Conservation (phyloP, 139 green algal genomes). For the Chlorella sp. region DNA sequence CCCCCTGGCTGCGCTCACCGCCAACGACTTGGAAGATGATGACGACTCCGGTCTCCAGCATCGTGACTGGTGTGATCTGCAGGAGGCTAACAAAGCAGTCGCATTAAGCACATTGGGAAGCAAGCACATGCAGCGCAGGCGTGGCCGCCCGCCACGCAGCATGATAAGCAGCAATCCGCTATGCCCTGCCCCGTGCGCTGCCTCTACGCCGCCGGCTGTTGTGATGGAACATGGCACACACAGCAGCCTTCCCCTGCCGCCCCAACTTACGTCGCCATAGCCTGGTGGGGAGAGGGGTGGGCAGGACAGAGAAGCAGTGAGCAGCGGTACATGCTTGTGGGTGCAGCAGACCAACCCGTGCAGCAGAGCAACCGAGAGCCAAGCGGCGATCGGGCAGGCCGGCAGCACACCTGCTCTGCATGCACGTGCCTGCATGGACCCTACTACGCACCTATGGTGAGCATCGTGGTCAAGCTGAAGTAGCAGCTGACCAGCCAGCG, state of each 20-base stretch:
- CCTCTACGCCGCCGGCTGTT: not conserved
- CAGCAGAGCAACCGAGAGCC: no score
- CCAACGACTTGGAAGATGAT: conserved; percentile 6
- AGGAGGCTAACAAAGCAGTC: no score
- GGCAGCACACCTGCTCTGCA: not conserved
- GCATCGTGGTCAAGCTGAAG: conserved; percentile 27
- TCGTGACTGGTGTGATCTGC: not conserved
- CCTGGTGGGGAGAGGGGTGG: not conserved
- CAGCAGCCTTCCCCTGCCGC: not conserved
- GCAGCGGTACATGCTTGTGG: no score
- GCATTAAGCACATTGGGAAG: no score
- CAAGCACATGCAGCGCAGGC: no score
- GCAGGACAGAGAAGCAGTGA: not conserved
- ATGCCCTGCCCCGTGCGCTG: not conserved
- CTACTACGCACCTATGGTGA: conserved; percentile 32
- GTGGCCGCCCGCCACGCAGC: no score
- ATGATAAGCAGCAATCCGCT: no score
- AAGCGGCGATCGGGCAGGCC: no score
- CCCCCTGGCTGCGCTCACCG: not conserved
- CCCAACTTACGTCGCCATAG: not conserved
- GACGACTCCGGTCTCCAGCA: not conserved
- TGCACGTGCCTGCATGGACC: no score
- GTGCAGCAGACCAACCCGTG: no score
- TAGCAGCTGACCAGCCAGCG: conserved; percentile 39
- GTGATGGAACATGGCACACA: no score